Evolutionary conservation across 805 yeast species (phyloP), one percentile per base, ranked within the genome.

Genomic region (Scheffersomyces spartinae): DNA sequence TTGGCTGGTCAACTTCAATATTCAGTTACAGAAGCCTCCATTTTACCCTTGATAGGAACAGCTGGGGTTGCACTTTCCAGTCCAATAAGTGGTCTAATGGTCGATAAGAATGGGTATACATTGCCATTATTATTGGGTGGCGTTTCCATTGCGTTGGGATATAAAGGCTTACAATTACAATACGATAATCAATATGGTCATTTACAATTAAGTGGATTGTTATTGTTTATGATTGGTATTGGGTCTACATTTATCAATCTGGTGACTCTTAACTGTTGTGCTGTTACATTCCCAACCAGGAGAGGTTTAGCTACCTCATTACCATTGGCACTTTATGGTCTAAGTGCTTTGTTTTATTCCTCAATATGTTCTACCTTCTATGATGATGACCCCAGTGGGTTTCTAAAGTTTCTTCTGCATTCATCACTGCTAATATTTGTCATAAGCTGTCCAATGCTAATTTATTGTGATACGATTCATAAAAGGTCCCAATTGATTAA

Each of bases 271-370:
- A 80, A 80, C 42, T 78, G 85, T 42, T 74, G 84, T 30, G 83
- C 85, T 13, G 55, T 77, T 20, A 61, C 66, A 23, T 77, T 73
- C 41, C 88, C 93, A 1, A 58, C 66, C 21, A 55, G 66, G 19
- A 50, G 82, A 28, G 93, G 91, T 2, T 58, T 78, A 7, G 86
- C 91, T 4, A 75, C 91, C 1, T 70, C 84, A 0, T 57, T 79
- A 22, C 85, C 88, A 3, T 61, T 79, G 45, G 74, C 86, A 1
- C 65, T 78, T 23, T 78, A 74, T 45, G 93, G 93, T 0, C 60
- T 77, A 9, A 71, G 80, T 43, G 91, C 91, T 4, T 62, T 76
- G 39, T 61, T 74, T 26, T 75, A 68, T 42, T 75, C 85, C 1
- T 55, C 65, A 2, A 38, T 72, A 13, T 76, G 75, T 2, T 51